A percentile compares a stretch with the other conserved stretches of the same genome.
phyloP scores from a whole-genome alignment of 2,329 filamentous ascomycete genomes.

The Huntiella bhutanensis region DNA sequence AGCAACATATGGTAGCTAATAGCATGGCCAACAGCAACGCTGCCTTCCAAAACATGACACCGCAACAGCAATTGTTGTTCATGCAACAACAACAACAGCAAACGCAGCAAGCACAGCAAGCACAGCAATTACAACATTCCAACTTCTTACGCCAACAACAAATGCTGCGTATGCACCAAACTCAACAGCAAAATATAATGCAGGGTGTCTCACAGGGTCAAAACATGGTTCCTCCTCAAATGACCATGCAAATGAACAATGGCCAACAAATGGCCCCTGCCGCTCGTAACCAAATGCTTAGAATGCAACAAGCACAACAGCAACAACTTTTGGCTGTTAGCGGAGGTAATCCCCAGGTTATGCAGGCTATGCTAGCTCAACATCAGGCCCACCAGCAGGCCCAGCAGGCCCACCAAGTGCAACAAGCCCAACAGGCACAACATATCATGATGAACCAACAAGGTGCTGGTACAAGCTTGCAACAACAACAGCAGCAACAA shows the following conservation, averaged over 20 bases:
- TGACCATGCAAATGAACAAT: neutral
- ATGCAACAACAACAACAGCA: conserved; percentile 17
- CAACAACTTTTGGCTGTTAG: neutral
- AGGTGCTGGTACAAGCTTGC: conserved; percentile 8
- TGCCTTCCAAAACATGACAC: conserved; percentile 18
- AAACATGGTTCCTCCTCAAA: neutral
- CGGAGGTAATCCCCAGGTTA: conserved; percentile 18
- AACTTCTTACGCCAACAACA: neutral
- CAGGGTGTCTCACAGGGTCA: neutral
- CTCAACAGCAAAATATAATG: conserved; percentile 14
- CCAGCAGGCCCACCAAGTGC: conserved; percentile 13
- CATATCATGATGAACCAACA: conserved; percentile 1
- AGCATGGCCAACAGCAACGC: conserved; percentile 18
- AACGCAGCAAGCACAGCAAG: conserved; percentile 15
- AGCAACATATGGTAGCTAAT: conserved; percentile 24
- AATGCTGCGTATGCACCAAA: conserved; percentile 11
- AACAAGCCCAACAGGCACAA: neutral
- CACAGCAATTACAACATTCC: conserved; percentile 17
- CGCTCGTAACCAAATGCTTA: conserved; percentile 11
- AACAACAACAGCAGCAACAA: conserved; percentile 12
- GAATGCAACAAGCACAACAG: neutral
- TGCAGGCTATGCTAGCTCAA: conserved; percentile 15
- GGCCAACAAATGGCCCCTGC: neutral
- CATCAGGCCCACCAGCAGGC: conserved; percentile 16
- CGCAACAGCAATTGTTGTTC: conserved; percentile 18